These are phyloP conservation scores for Coemansia sp. DNA, from an alignment of 192 early-diverging fungal genomes.

Conservation along the genomic window DNA sequence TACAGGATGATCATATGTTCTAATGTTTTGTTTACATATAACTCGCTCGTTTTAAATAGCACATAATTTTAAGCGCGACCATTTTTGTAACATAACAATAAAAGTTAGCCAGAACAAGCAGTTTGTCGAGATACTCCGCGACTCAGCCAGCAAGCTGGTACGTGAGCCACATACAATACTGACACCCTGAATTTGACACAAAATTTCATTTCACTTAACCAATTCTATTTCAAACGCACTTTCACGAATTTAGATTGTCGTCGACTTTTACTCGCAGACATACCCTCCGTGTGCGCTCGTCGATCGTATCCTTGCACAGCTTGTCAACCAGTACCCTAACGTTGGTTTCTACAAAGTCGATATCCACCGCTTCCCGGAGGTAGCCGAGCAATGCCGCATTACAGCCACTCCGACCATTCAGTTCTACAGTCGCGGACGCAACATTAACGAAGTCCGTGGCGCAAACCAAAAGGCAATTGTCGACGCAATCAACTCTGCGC, in stretches of 20 bases:
- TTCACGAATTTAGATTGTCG: constrained; percentile 26
- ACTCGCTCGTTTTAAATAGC: no score
- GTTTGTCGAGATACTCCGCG: constrained; percentile 40
- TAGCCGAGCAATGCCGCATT: constrained; percentile 35
- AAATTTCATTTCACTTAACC: neutral
- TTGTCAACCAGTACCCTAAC: constrained; percentile 20
- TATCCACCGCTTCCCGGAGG: constrained; percentile 30
- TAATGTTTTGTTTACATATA: no score
- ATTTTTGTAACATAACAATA: constrained; percentile 28
- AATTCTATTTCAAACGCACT: neutral
- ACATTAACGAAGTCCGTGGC: constrained; percentile 76
- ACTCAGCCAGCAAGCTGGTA: constrained; percentile 43
- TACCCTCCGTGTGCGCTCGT: constrained; percentile 46
- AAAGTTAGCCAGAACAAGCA: constrained; percentile 40
- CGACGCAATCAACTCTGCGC: constrained; percentile 54
- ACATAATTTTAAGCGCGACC: no score
- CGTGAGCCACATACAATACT: no score
- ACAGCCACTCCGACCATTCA: constrained; percentile 48
- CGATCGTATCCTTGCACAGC: constrained; percentile 21
- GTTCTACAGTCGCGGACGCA: constrained; percentile 72
- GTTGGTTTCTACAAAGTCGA: constrained; percentile 52
- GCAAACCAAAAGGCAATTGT: constrained; percentile 74
- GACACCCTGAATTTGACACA: no score
- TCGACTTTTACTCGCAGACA: constrained; percentile 45
- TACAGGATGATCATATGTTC: no score